Base-by-base conservation (phyloP, 768 basidiomycete species). In the Boletus tomentosulus region DNA sequence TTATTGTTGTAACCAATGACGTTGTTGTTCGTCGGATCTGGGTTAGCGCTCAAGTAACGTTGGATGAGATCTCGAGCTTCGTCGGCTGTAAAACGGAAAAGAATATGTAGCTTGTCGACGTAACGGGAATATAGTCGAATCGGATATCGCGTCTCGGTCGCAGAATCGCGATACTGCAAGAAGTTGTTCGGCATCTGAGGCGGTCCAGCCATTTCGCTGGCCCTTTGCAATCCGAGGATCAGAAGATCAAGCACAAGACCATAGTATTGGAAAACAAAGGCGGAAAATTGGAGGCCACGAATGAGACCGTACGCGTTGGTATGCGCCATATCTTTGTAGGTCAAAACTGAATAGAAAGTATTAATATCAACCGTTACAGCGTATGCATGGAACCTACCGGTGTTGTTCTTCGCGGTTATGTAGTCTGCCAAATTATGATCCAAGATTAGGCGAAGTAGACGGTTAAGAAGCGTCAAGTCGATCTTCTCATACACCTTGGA, bases 401-500 rank as follows among this genome's bases (percentile, higher is more conserved):
- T 94, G 71, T 98, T 98, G 76, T 98, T 98, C 83, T 98, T 98
- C 19, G 94, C 90, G 4, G 97, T 99, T 67, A 98, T 98, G 70
- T 99, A 99, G 66, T 98, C 96, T 22, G 97, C 97, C 76, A 99
- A 69, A 69, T 99, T 99, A 78, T 98, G 97, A 64, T 99, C 97
- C 60, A 98, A 81, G 64, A 99, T 98, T 35, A 98, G 83, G 51
- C 97, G 92, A 41, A 98, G 81, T 3, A 99, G 80, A 62, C 96
- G 91, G 71, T 98, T 97, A 64, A 99, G 83, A 38, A 98, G 76
- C 0, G 97, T 99, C 61, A 99, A 70, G 66, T 99, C 97, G 60
- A 99, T 89, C 82, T 99, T 98, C 79, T 98, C 97, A 70, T 98
- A 98, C 19, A 98, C 97, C 73, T 97, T 94, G 30, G 92, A 94